These are phyloP conservation scores for Emydomyces testavorans DNA, from an alignment of 2,329 filamentous ascomycete species.

Conservation along the genomic window DNA sequence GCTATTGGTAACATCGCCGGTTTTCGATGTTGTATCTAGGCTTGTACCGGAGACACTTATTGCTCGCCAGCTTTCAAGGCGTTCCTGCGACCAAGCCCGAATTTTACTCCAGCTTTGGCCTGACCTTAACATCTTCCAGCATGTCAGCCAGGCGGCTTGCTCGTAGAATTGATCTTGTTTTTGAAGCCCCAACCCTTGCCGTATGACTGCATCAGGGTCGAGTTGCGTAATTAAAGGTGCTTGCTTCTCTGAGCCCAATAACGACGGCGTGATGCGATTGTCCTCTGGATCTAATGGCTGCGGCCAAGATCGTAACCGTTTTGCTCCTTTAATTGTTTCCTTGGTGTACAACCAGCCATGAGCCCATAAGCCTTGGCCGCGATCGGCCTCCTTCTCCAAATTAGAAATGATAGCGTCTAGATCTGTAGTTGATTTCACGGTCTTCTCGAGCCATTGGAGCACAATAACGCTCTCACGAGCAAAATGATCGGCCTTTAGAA, in stretches of 20 bases:
- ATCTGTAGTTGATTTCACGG: constrained; percentile 54
- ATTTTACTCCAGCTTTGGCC: constrained; percentile 66
- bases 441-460: constrained; percentile 75
- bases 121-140: constrained; percentile 80
- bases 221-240: constrained; percentile 69
- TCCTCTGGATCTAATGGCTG: constrained; percentile 54
- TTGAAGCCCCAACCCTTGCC: constrained; percentile 66
- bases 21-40: constrained; percentile 22
- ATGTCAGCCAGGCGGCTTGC: constrained; percentile 81
- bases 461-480: constrained; percentile 70
- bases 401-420: constrained; percentile 67
- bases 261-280: constrained; percentile 44
- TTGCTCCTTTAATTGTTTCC: constrained; percentile 77
- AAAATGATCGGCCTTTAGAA: constrained; percentile 58
- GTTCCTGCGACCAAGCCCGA: constrained; percentile 72
- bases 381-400: constrained; percentile 61
- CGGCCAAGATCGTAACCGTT: constrained; percentile 60
- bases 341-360: constrained; percentile 90
- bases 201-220: constrained; percentile 77
- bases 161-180: constrained; percentile 80
- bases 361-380: constrained; percentile 64
- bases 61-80: constrained; percentile 81
- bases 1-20: constrained; percentile 26
- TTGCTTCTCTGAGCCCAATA: constrained; percentile 47
- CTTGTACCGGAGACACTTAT: constrained; percentile 59